Evolutionary conservation across 2,329 filamentous ascomycete species (phyloP), one percentile per base, ranked within the genome.

Genomic region (Pseudophaeomoniella oleicola): DNA sequence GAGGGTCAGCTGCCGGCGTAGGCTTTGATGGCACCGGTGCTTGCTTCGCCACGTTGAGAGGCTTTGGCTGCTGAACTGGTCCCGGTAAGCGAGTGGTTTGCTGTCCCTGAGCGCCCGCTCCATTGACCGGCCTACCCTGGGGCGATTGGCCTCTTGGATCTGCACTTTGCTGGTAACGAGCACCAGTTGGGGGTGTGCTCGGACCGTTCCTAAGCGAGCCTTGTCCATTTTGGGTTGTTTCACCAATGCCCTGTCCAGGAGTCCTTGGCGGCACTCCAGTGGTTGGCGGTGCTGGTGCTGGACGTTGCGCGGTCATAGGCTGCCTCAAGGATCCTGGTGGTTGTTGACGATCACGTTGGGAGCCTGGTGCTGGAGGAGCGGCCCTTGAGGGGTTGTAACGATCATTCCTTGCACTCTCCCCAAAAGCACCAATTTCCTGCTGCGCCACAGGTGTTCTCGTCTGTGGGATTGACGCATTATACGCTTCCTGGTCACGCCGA

Each of bases 401-500:
- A 30, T 38, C 19, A 47, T 63, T 57, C 40, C 66, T 66, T 32
- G 66, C 62, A 42, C 69, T 66, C 11, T 38, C 37, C 29, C 73
- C 69, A 42, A 75, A 81, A 19, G 78, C 78, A 39, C 83, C 84
- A 46, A 96, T 63, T 57, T 96, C 90, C 59, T 94, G 87, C 56
- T 96, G 84, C 19, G 87, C 86, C 45, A 90, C 52, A 2, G 84
- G 83, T 9, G 77, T 63, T 54, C 83, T 84, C 44, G 71, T 78
- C 64, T 93, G 81, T 19, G 86, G 88, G 41, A 94, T 63, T 16
- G 83, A 85, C 22, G 84, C 81, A 56, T 96, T 94, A 59, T 94
- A 94, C 13, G 77, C 83, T 53, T 90, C 86, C 47, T 83, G 67
- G 36, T 94, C 85, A 45, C 79, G 74, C 37, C 82, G 71, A 37